Percentiles rank a stretch among this genome's conserved stretches.
Evolutionary conservation across 345 rosid genomes (phyloP).

Genomic region (Brassica napus): DNA sequence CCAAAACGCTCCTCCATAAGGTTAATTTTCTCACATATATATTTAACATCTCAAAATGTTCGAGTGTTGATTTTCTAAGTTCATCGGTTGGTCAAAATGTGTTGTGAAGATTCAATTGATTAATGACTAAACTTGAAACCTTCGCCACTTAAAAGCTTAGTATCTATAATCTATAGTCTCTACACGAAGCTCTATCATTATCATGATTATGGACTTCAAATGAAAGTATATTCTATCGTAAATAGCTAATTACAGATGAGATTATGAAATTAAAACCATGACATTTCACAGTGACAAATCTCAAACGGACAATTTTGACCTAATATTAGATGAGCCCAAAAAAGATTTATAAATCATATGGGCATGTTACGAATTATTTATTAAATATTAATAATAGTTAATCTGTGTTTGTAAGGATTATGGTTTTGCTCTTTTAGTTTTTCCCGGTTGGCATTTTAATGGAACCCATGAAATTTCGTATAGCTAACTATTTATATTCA

Average conservation of each 20-base stretch:
- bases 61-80: neutral
- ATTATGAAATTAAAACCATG: no score
- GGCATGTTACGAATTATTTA: no score
- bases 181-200: neutral
- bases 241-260: neutral
- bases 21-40: conserved; percentile 32
- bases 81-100: neutral
- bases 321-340: no score
- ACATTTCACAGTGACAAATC: no score
- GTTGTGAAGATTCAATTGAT: neutral
- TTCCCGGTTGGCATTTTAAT: neutral
- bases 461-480: neutral
- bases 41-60: neutral
- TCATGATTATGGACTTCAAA: neutral
- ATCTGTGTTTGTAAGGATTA: no score
- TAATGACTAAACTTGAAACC: neutral
- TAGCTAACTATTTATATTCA: neutral
- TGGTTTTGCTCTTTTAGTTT: no score
- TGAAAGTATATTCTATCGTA: neutral
- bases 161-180: neutral
- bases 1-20: conserved; percentile 65
- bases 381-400: no score
- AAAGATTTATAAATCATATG: no score
- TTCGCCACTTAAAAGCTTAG: neutral
- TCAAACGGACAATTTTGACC: no score